Evolutionary conservation across 306 rosid species (phyloP), one percentile per base, ranked within the genome.

Genomic region (Pterocarpus macrocarpus): DNA sequence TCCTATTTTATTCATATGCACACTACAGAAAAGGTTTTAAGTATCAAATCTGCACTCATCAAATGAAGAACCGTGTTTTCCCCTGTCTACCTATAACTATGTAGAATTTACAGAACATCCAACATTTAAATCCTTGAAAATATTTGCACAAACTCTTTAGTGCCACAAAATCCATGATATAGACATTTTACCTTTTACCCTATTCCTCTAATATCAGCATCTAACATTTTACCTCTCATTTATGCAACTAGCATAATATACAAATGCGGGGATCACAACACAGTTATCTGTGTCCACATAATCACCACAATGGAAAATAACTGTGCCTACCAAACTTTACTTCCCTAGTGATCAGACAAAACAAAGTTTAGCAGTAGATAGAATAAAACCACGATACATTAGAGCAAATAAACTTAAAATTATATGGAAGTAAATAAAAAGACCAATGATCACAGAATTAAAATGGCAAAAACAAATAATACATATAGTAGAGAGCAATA

Each of bases 351-450:
- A 65, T 47, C 44, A 38, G 61, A 61, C 49, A 66, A 38, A 77
- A 57, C 13, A 58, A 71, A 63, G 28, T 72, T 52, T 12, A 55
- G 35, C 7, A 63, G 57, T 33, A 64, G 35, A 50, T 34, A 64
- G 36, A 55, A 71, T 77, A 83, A 77, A 78, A 64, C 38, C 56
- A 65, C 39, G 39, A 58, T 64, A 70, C 72, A 64, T 71, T 74
- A 65, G 17, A 64, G 67, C 56, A 64, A 28, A 58, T 15, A 44
- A 63, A 35, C 69, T 70, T 39, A 41, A 41, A 70, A 43, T 6
- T 44, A 22, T 58, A 12, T n/a, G 32, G 53, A 77, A 45, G 63
- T 22, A 69, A 38, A 4, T 38, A 38, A 38, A 17, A 73, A n/a
- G 8, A 64, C 32, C 53, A 36, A 34, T 30, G 69, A 43, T 79